Conservation (phyloP, 192 early-diverging fungal genomes). For the Coemansia guatemalensis region DNA sequence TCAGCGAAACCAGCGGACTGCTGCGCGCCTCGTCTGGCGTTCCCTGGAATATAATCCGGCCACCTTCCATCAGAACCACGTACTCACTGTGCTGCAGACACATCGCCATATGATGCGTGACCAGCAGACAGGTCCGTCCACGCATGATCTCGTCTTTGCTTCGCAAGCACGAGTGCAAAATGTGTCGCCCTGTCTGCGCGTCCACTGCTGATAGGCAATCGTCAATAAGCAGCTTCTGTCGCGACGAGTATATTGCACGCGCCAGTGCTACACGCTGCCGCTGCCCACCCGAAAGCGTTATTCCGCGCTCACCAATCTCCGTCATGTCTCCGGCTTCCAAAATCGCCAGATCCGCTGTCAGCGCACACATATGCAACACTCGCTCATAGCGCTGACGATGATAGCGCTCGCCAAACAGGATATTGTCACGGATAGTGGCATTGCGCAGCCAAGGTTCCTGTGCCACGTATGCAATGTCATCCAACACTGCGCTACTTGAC, state of each 20-base stretch:
- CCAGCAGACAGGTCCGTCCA: constrained; percentile 75
- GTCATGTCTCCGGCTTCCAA: constrained; percentile 83
- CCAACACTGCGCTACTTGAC: neutral
- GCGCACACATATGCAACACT: constrained; percentile 77
- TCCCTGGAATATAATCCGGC: constrained; percentile 31
- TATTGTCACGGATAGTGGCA: constrained; percentile 75
- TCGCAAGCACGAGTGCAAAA: constrained; percentile 74
- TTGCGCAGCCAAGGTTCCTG: constrained; percentile 74
- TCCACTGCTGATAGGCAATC: constrained; percentile 93
- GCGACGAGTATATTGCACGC: constrained; percentile 70
- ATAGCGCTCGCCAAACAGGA: constrained; percentile 76
- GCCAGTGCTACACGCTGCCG: constrained; percentile 82
- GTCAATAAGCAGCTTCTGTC: constrained; percentile 64
- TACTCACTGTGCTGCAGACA: constrained; percentile 57
- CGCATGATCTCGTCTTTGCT: constrained; percentile 56
- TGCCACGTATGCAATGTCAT: constrained; percentile 75
- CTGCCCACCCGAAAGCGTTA: constrained; percentile 83
- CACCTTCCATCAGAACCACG: constrained; percentile 62
- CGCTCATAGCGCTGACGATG: constrained; percentile 68
- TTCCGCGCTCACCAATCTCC: constrained; percentile 85
- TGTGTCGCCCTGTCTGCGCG: constrained; percentile 82
- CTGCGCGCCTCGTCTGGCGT: constrained; percentile 4
- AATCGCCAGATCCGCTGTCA: constrained; percentile 76
- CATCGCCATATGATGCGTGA: constrained; percentile 79
- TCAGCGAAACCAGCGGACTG: neutral